A percentile compares a stretch with the other conserved stretches of the same genome.
These are phyloP conservation scores for Diospyros lotus DNA, from an alignment of 148 eudicot species.

Conservation along the genomic window DNA sequence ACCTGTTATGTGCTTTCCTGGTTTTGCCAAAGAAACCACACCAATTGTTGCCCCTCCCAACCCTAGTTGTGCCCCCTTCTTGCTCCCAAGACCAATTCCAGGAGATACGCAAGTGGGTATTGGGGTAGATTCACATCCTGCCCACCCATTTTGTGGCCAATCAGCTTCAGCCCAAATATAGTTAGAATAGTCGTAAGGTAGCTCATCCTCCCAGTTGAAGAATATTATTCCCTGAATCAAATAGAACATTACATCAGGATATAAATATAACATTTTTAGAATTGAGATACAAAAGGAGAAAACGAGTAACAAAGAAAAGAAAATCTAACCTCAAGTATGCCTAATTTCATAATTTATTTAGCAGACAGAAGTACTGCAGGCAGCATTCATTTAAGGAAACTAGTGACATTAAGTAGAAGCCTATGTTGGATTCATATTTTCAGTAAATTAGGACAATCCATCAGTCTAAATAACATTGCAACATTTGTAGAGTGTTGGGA, in stretches of 20 bases:
- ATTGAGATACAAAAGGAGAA: background rate
- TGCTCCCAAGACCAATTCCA: constrained; percentile 67
- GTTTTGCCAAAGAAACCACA: constrained; percentile 42
- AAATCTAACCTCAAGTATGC: background rate
- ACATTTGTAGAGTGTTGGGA: too few species aligned
- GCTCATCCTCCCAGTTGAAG: constrained; percentile 70
- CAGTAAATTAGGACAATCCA: too few species aligned
- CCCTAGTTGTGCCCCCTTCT: constrained; percentile 65
- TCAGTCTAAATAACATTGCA: too few species aligned
- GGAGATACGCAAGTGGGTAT: constrained; percentile 80
- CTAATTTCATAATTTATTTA: background rate
- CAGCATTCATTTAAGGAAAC: background rate
- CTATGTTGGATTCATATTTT: too few species aligned
- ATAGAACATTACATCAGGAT: constrained; percentile 11
- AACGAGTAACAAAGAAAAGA: constrained; percentile 3
- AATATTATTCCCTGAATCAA: constrained; percentile 71
- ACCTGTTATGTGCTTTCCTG: constrained; percentile 48
- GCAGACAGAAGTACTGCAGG: background rate
- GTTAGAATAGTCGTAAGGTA: constrained; percentile 35
- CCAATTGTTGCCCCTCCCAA: constrained; percentile 84
- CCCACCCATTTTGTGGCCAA: constrained; percentile 96
- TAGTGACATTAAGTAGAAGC: background rate
- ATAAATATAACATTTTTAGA: background rate
- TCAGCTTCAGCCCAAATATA: constrained; percentile 83
- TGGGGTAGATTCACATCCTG: constrained; percentile 74